phyloP scores from a whole-genome alignment of 2,329 filamentous ascomycete species.

The Aspergillus pseudoterreus region DNA sequence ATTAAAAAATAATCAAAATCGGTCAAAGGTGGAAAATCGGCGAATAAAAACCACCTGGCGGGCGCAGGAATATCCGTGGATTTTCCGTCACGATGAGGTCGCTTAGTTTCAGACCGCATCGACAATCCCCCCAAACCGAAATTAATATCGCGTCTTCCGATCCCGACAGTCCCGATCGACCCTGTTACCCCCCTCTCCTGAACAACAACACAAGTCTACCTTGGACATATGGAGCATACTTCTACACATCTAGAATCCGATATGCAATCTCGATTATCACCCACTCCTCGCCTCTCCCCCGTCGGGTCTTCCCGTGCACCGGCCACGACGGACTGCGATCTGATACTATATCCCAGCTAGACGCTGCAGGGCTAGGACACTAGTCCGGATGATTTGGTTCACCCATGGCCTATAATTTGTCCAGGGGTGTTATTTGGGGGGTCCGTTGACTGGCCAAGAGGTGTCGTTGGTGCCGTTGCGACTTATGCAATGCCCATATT shows the following conservation, averaged over 20 bases:
- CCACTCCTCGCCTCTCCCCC: not conserved
- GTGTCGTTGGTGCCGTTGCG: not conserved
- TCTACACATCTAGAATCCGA: too few species aligned
- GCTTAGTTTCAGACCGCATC: not conserved
- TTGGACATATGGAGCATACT: too few species aligned
- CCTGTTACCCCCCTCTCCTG: too few species aligned
- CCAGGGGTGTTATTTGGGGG: not conserved
- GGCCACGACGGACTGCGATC: constrained; percentile 8
- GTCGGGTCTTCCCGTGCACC: not conserved
- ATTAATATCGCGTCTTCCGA: not conserved
- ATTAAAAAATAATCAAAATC: not conserved
- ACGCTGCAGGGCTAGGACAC: constrained; percentile 6
- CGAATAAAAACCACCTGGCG: not conserved
- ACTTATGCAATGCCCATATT: not conserved
- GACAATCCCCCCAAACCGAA: not conserved
- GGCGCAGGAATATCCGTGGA: not conserved
- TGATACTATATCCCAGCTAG: constrained; percentile 7
- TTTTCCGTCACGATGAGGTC: not conserved
- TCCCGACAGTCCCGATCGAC: too few species aligned
- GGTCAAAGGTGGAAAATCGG: not conserved
- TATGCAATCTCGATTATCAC: too few species aligned
- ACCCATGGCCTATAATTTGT: constrained; percentile 9
- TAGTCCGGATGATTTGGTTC: constrained; percentile 8
- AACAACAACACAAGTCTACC: too few species aligned
- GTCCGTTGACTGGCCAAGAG: not conserved